Evolutionary conservation across 2,329 filamentous ascomycete species (phyloP).

Genomic region (Fusarium begoniae): DNA sequence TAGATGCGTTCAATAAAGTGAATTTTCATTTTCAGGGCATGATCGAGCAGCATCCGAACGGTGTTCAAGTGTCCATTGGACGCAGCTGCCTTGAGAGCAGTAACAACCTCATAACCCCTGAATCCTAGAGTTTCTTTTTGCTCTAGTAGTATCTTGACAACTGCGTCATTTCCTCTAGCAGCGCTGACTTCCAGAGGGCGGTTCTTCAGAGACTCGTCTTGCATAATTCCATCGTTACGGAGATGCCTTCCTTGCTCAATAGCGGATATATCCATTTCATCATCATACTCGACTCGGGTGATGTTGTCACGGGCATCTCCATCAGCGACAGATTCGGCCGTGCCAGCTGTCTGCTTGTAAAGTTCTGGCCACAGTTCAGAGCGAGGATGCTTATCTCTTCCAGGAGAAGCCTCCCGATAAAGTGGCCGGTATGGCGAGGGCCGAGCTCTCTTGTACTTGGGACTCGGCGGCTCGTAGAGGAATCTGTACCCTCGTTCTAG

Average conservation of each 20-base stretch:
- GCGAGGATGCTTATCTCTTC: not conserved
- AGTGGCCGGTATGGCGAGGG: not conserved
- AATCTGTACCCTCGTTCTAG: not conserved
- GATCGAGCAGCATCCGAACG: not conserved
- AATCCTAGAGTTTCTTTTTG: not conserved
- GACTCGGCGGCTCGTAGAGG: not conserved
- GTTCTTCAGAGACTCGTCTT: not conserved
- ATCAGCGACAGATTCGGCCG: fast-evolving
- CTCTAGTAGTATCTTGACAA: not conserved
- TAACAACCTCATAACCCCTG: not conserved
- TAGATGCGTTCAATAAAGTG: not conserved
- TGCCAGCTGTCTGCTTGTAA: not conserved
- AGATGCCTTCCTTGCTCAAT: too few relatives aligned
- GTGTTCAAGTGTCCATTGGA: not conserved
- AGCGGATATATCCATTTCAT: not conserved
- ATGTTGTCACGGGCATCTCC: not conserved
- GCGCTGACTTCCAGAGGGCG: not conserved
- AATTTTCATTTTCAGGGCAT: not conserved
- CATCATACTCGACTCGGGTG: not conserved
- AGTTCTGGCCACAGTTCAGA: not conserved
- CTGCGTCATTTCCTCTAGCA: not conserved
- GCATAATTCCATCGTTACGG: not conserved
- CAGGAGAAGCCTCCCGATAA: not conserved
- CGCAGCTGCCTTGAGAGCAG: not conserved
- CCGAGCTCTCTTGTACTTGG: not conserved